Evolutionary conservation across 805 yeast genomes (phyloP), one percentile per base, ranked within the genome.

Genomic region (Groenewaldozyma tartarivorans): DNA sequence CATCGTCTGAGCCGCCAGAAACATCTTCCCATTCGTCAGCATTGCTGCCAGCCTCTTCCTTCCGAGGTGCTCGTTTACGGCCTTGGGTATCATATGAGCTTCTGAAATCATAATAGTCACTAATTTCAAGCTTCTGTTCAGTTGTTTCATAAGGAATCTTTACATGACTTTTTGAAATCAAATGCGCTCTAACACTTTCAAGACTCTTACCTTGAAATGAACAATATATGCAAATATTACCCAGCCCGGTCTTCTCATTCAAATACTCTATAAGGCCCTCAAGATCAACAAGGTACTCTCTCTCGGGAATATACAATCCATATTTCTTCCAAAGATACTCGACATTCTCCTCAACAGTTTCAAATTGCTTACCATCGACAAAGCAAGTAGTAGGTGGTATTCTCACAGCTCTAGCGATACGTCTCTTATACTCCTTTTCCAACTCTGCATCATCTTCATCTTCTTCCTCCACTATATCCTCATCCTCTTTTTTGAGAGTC

Each of bases 281-380:
- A 37, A 74, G 63, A 57, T 88, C 85, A 0, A 62, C 65, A 36
- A 92, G 67, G 53, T 75, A 87, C 13, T 74, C 69, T 46, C 69
- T 66, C 58, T 92, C 96, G 1, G 98, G 98, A 4, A 92, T 71
- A 47, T 81, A 92, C 33, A 92, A 68, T 1, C 97, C 97, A 60
- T 83, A 96, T 29, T 60, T 66, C 44, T 69, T 70, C 54, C 74
- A 77, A 94, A 92, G 81, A 59, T 92, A 95, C 21, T 67, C 69
- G 22, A 81, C 70, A 46, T 79, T 79, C 27, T 64, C 68, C 50
- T 78, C 83, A 15, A 77, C 55, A 21, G 73, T 75, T 11, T 56
- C 62, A 46, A 75, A 71, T 39, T 72, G 66, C 21, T 62, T 51
- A 21, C 78, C 80, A 60, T 54, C 60, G 45, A 66, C 62, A 24